A percentile compares a stretch with the other conserved stretches of the same genome.
Evolutionary conservation across 164 flowering plant genomes (phyloP).

Genomic region (Annona cherimola): DNA sequence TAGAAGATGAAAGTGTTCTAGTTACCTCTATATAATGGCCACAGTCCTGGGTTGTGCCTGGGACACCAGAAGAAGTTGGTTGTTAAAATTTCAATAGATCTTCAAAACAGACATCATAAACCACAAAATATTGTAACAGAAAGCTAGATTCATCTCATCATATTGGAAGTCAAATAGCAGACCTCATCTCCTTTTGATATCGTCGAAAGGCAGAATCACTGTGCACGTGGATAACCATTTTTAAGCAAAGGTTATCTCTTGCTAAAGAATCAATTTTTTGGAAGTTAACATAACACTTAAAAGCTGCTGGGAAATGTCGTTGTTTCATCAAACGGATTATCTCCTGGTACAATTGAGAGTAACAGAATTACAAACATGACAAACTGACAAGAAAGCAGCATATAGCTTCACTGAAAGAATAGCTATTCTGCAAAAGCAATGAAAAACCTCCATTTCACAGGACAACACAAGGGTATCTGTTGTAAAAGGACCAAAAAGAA

Average conservation of each 20-base stretch:
- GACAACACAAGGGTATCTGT: too few relatives aligned
- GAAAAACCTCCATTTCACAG: too few relatives aligned
- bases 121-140: neutral
- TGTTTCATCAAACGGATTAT: conserved; percentile 79
- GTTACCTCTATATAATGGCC: conserved; percentile 98
- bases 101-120: neutral
- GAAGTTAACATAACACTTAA: conserved; percentile 78
- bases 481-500: too few relatives aligned
- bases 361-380: neutral
- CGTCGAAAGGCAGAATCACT: conserved; percentile 78
- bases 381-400: neutral
- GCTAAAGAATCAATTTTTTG: conserved; percentile 51
- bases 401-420: too few relatives aligned
- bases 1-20: neutral
- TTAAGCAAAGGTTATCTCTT: conserved; percentile 59
- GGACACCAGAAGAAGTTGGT: conserved; percentile 17
- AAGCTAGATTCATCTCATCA: neutral
- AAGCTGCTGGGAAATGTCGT: conserved; percentile 71
- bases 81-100: neutral
- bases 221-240: conserved; percentile 90
- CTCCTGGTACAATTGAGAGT: conserved; percentile 52
- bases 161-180: neutral
- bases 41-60: conserved; percentile 75
- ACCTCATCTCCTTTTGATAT: conserved; percentile 98
- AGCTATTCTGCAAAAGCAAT: too few relatives aligned